Evolutionary conservation across 1,139 yeast species (phyloP).

Genomic region (Saccharomyces uvarum): DNA sequence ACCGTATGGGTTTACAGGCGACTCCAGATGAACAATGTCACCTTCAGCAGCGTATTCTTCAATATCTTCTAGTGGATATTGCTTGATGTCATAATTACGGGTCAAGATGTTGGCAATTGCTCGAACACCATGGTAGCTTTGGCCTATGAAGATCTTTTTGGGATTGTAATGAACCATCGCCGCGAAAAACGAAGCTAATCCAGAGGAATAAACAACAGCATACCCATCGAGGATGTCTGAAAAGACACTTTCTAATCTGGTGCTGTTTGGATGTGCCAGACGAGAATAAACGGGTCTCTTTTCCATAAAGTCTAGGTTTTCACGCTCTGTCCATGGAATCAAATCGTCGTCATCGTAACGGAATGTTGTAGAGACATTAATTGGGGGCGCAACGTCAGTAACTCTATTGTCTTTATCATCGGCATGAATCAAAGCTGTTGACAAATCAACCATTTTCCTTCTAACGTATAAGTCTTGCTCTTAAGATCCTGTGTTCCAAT

Average conservation of each 20-base stretch:
- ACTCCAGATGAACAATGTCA: conserved; percentile 75
- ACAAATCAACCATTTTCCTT: conserved; percentile 32
- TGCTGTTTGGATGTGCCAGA: conserved; percentile 61
- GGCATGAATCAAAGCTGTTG: conserved; percentile 54
- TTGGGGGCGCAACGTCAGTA: conserved; percentile 55
- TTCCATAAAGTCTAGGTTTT: conserved; percentile 30
- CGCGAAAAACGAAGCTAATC: conserved; percentile 75
- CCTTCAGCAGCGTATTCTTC: conserved; percentile 49
- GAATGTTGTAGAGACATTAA: conserved; percentile 74
- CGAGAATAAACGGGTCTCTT: conserved; percentile 55
- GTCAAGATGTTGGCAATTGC: conserved; percentile 57
- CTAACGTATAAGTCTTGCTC: not conserved
- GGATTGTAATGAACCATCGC: conserved; percentile 68
- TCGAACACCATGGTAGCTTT: conserved; percentile 80
- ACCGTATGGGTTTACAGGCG: conserved; percentile 86
- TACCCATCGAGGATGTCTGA: conserved; percentile 48
- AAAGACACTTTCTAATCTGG: conserved; percentile 61
- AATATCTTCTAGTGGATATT: conserved; percentile 46
- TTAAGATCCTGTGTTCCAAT: not conserved
- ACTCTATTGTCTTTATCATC: conserved; percentile 43
- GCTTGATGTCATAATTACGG: conserved; percentile 53
- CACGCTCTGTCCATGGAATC: conserved; percentile 36
- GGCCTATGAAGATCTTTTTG: conserved; percentile 63
- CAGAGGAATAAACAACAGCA: conserved; percentile 65
- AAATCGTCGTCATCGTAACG: conserved; percentile 49